Evolutionary conservation across 2,329 filamentous ascomycete genomes (phyloP).

Genomic region (Capronia epimyces): DNA sequence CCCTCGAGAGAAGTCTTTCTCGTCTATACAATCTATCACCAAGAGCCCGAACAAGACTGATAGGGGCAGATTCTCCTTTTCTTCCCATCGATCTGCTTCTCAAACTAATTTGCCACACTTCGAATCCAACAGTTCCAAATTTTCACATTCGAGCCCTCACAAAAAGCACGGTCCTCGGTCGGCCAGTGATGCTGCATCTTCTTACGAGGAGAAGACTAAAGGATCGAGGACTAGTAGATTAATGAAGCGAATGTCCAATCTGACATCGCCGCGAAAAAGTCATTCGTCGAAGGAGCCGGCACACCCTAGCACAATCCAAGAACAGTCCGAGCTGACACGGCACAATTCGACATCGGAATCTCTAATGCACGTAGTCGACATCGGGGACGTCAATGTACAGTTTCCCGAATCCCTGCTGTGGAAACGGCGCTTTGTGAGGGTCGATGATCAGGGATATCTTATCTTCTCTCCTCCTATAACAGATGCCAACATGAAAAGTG

Average conservation of each 20-base stretch:
- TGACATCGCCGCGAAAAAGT: constrained; percentile 42
- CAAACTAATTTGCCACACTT: constrained; percentile 34
- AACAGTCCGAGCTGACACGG: constrained; percentile 29
- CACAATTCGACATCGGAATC: constrained; percentile 17
- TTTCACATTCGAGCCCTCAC: constrained; percentile 37
- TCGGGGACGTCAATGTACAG: constrained; percentile 92
- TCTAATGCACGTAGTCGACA: constrained; percentile 56
- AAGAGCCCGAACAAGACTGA: constrained; percentile 30
- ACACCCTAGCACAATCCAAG: constrained; percentile 35
- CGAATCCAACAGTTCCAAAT: constrained; percentile 36
- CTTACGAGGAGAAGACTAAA: constrained; percentile 46
- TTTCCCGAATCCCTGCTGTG: constrained; percentile 94
- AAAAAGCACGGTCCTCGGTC: constrained; percentile 36
- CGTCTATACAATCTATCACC: constrained; percentile 19
- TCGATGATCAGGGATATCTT: constrained; percentile 78
- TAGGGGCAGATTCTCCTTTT: constrained; percentile 37
- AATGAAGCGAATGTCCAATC: constrained; percentile 62
- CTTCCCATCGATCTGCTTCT: constrained; percentile 37
- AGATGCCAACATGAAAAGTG: constrained; percentile 53
- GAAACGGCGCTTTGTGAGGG: constrained; percentile 84
- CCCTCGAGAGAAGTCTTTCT: constrained; percentile 22
- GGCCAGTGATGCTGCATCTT: constrained; percentile 34
- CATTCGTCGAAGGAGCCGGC: constrained; percentile 41
- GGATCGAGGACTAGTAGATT: constrained; percentile 56
- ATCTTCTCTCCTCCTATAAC: constrained; percentile 68